These are phyloP conservation scores for Claviceps maximensis DNA, from an alignment of 2,329 filamentous ascomycete species.

Conservation along the genomic window DNA sequence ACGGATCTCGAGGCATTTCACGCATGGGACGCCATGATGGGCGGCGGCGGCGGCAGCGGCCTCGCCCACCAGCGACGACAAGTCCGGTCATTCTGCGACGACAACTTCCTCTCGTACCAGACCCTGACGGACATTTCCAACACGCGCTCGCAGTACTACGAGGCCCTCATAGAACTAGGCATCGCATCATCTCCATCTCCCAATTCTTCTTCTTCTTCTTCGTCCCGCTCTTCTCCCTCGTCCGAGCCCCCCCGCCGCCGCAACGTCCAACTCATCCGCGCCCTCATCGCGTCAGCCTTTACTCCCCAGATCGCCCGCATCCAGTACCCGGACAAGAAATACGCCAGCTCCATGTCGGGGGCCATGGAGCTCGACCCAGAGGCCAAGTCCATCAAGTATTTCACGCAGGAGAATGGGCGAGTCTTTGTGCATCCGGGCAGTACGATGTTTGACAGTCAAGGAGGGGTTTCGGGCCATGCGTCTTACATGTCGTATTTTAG, in stretches of 20 bases:
- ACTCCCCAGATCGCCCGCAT: slow-evolving; percentile 84
- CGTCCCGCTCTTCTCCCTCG: slow-evolving; percentile 6
- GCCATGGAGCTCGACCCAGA: slow-evolving; percentile 90
- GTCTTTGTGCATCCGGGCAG: slow-evolving; percentile 90
- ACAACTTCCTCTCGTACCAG: slow-evolving; percentile 72
- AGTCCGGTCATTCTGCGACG: slow-evolving; percentile 65
- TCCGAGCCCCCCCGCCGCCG: slow-evolving; percentile 5
- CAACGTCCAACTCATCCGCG: slow-evolving; percentile 45
- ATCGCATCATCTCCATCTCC: slow-evolving; percentile 39
- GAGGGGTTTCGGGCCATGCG: slow-evolving; percentile 58
- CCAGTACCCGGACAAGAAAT: slow-evolving; percentile 91
- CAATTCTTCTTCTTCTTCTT: slow-evolving; percentile 19
- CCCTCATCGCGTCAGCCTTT: slow-evolving; percentile 60
- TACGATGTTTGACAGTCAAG: slow-evolving; percentile 71
- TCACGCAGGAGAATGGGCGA: slow-evolving; percentile 68
- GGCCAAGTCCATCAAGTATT: slow-evolving; percentile 84
- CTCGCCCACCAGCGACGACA: slow-evolving; percentile 47
- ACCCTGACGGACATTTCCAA: slow-evolving; percentile 80
- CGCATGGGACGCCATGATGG: slow-evolving; percentile 61
- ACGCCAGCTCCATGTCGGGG: slow-evolving; percentile 72
- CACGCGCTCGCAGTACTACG: slow-evolving; percentile 74
- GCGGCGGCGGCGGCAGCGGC: slow-evolving; percentile 10
- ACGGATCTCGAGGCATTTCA: slow-evolving; percentile 78
- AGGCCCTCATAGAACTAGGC: slow-evolving; percentile 73
- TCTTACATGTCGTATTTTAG: slow-evolving; percentile 81